A percentile compares a stretch with the other conserved stretches of the same genome.
Conservation (phyloP, 805 yeast species). For the Kodamaea hsintzibuensis region DNA sequence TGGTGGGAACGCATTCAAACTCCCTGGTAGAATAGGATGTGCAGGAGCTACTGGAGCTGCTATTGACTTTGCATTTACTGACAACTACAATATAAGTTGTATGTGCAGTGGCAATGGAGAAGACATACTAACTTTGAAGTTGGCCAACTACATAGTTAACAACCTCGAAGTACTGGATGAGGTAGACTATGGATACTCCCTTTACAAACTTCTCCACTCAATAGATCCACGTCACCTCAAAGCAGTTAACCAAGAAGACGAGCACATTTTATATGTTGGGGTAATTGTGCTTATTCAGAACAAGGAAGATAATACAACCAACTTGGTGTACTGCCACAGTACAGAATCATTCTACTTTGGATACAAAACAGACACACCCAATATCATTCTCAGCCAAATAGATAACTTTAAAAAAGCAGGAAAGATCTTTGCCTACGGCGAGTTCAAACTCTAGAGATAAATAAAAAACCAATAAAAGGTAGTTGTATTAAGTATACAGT, state of each 20-base stretch:
- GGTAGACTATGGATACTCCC: conserved; percentile 19
- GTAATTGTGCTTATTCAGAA: conserved; percentile 23
- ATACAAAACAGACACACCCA: conserved; percentile 16
- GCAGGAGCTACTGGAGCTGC: conserved; percentile 53
- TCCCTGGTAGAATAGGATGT: conserved; percentile 54
- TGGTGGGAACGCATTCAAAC: conserved; percentile 54
- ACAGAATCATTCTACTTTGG: conserved; percentile 32
- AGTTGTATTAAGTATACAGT: conserved; percentile 16
- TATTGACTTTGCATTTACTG: conserved; percentile 24
- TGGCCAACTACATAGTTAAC: conserved; percentile 33
- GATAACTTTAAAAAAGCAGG: conserved; percentile 17
- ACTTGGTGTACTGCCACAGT: conserved; percentile 36
- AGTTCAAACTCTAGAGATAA: conserved; percentile 14
- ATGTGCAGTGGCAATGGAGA: conserved; percentile 60
- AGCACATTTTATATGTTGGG: conserved; percentile 31
- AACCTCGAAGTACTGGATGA: conserved; percentile 13
- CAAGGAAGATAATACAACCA: conserved; percentile 9
- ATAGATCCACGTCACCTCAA: conserved; percentile 14
- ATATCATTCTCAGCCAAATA: conserved; percentile 27
- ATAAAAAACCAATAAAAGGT: conserved; percentile 9
- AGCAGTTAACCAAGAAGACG: conserved; percentile 13
- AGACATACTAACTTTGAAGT: conserved; percentile 46
- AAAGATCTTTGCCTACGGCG: conserved; percentile 28
- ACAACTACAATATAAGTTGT: conserved; percentile 27
- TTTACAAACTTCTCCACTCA: conserved; percentile 18